These are phyloP conservation scores for Quercus rubra DNA, from an alignment of 306 rosid genomes.

Conservation along the genomic window DNA sequence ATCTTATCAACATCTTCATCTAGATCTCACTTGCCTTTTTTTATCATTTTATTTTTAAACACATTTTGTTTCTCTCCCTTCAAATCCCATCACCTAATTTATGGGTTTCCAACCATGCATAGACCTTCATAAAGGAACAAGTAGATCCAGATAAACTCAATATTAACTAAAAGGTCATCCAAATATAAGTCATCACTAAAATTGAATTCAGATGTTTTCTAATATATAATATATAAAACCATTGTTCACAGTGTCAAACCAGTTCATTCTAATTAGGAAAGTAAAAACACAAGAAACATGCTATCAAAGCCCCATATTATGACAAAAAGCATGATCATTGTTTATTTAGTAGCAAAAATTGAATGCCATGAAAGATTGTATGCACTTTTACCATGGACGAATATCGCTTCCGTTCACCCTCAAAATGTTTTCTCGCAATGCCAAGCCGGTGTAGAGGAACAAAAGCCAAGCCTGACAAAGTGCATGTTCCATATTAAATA, in stretches of 20 bases:
- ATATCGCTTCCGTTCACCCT: slow-evolving; percentile 96
- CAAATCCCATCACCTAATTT: too few species aligned
- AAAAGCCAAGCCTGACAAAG: slow-evolving; percentile 85
- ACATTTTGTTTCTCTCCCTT: too few species aligned
- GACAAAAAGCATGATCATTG: background rate
- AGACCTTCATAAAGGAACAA: background rate
- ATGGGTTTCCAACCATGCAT: background rate
- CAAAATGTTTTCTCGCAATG: slow-evolving; percentile 91
- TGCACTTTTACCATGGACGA: slow-evolving; percentile 72
- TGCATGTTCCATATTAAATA: slow-evolving; percentile 20
- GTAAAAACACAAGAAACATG: background rate
- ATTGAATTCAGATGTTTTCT: background rate
- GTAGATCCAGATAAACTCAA: background rate
- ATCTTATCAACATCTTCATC: too few species aligned
- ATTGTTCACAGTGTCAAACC: background rate
- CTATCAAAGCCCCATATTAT: background rate
- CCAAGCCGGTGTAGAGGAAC: slow-evolving; percentile 94
- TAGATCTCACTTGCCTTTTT: too few species aligned
- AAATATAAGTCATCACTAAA: background rate
- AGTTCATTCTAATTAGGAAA: background rate
- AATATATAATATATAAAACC: background rate
- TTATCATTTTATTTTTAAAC: too few species aligned
- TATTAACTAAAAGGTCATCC: background rate
- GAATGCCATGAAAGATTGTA: background rate
- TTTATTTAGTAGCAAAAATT: background rate